Base-by-base conservation (phyloP, 2,329 filamentous ascomycete species). In the Tolypocladium capitatum region DNA sequence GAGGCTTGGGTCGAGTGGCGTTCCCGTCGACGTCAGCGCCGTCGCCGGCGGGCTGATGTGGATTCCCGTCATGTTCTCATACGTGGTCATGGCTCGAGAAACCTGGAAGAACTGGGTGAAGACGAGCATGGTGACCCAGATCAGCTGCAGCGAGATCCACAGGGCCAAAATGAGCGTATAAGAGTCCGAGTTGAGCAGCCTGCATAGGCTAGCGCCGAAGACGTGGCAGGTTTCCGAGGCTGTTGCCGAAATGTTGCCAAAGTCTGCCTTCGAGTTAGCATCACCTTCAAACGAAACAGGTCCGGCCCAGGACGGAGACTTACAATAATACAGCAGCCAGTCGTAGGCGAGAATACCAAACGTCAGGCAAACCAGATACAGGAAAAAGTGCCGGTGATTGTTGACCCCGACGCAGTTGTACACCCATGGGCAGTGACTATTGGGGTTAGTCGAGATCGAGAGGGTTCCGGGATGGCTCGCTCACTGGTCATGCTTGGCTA, bases 91-190 rank as follows among this genome's bases (percentile, higher is more conserved):
- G 49, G 90, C 94, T 51, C 89, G 82, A 0, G 89, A 85, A 46
- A 98, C 83, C 62, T 98, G 92, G 45, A 96, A 75, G 46, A 96
- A 81, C 63, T 98, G 94, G 5, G 97, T 94, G 53, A 89, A 84
- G 50, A 96, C 75, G 32, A 98, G 81, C 90, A 98, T 97, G n/a
- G 84, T 83, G 3, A 97, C 87, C 92, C 92, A 98, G 20, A 87
- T 84, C 31, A 96, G 76, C 65, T 98, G 94, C 40, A 96, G 71
- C 2, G 78, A 75, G 7, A 78, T 77, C 92, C 92, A 98, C 28
- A 86, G 68, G 13, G 78, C 78, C 20, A 95, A 73, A 11, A 94
- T 71, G 27, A 95, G 75, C 1, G 86, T 91, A 63, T 91, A 95
- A 0, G 87, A 75, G 61, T 97, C 91, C 45, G 83, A 80, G 58